Evolutionary conservation across 164 flowering plant species (phyloP), one percentile per base, ranked within the genome.

Genomic region (Liriodendron chinense): DNA sequence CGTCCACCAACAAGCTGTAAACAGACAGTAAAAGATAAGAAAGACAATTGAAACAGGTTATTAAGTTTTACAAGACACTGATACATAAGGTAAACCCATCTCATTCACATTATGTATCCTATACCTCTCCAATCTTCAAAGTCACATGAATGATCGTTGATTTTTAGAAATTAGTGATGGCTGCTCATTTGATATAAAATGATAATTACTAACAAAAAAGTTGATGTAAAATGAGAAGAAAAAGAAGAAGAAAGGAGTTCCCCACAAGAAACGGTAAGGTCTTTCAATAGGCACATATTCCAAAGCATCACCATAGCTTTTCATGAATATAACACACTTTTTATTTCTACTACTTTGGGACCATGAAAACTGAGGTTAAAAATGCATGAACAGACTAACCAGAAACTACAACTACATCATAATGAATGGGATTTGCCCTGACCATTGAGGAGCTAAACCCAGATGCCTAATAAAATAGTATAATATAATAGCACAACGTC

Each of bases 1-100:
- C 73, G 73, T 23, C 73, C 61, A 22, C 73, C 73, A 18, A 71
- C 63, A 71, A 71, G 63, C 73, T 71, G 71, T 68, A 68, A 68
- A 68, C 24, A 43, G 53, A 34, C 43, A 1, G 43, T 34, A 34
- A 34, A 68, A 43, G 18, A 68, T 68, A 47, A 25, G 8, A 25
- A 63, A 20, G 66, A 21, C 69, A 66, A 66, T 68, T 20, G 20
- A 13, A 47, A 47, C 16, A 68, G 53, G 50, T 7, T 20, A 43
- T 68, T 20, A 47, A 25, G 53, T 25, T 68, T 16, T 21, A 47
- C 56, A 68, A 68, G 71, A 68, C 14, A n/a, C 53, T 24, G 23
- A 3, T 18, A 20, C 22, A 68, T 47, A 47, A 9, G 71, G 53
- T 20, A 43, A 68, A 68, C 22, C 50, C 50, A 43, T 43, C 50